Base-by-base conservation (phyloP, 2,329 filamentous ascomycete genomes). In the Lojkania enalia region DNA sequence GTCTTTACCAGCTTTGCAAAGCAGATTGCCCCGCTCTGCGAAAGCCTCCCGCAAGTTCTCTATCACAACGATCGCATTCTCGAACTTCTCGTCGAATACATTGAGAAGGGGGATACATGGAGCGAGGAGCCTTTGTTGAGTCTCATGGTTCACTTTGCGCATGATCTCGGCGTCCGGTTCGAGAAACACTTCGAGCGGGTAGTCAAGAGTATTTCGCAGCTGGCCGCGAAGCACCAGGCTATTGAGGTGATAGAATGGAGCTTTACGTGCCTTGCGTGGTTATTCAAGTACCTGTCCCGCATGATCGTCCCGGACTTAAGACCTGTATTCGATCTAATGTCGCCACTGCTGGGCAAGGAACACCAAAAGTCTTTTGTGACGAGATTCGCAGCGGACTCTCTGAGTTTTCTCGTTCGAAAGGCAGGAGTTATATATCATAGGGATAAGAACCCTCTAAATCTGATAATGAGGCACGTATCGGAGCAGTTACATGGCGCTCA, bases 181-280 rank as follows among this genome's bases (percentile, higher is more conserved):
- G 91, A 96, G 71, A 89, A 87, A 62, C 84, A 96, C 69, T 97
- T 96, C 67, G 79, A 83, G 35, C 79, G 81, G 39, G 84, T 87
- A 19, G 82, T 99, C 46, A 80, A 77, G 42, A 75, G 95, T 42
- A 83, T 99, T 42, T 82, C 88, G 29, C 82, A 83, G 13, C 81
- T 97, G 53, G 91, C 90, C 9, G 85, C 85, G 42, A 87, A 83
- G 58, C 83, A 88, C 41, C 79, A 87, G 44, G 86, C 88, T 61
- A 85, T 88, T 19, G 88, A 91, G 52, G 90, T 95, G n/a, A 88
- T 97, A 39, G 94, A 99, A 73, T 97, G 92, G 91, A 92, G 89
- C 39, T 99, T 99, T 72, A 90, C 86, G 11, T 91, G 89, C 57
- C 77, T 99, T 44, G 90, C 94, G 35, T 99, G 95, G 77, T 77